Conservation (phyloP, 139 green algal genomes). For the Picochlorum sp. region DNA sequence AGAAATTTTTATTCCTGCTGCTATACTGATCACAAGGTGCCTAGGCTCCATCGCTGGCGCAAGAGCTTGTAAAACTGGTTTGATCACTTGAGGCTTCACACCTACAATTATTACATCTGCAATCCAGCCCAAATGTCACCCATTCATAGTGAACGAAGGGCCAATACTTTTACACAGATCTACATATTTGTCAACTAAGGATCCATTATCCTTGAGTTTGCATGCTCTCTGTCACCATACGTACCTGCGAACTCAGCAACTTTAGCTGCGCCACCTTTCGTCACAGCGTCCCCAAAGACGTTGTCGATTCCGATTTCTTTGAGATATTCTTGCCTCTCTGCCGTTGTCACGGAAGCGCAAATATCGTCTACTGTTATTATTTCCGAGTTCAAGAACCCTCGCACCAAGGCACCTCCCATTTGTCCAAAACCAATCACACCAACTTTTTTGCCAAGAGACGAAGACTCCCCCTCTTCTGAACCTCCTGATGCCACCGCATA, state of each 20-base stretch:
- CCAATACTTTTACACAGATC: no score
- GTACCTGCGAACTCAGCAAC: not conserved
- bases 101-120: slow-evolving; percentile 12
- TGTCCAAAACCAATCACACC: slow-evolving; percentile 42
- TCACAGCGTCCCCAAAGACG: slow-evolving; percentile 6
- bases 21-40: slow-evolving; percentile 79
- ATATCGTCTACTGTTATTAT: slow-evolving; percentile 7
- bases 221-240: not conserved
- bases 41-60: slow-evolving; percentile 33
- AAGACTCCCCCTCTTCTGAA: no score
- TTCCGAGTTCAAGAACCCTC: slow-evolving; percentile 34
- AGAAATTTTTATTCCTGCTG: slow-evolving; percentile 71
- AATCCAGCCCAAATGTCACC: no score
- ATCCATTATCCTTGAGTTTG: no score
- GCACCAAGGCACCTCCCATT: slow-evolving; percentile 56
- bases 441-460: no score
- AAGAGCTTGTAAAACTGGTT: slow-evolving; percentile 35
- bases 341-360: not conserved
- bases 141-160: no score
- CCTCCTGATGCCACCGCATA: no score
- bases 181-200: no score
- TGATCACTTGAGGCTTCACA: slow-evolving; percentile 84
- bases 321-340: slow-evolving; percentile 14
- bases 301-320: slow-evolving; percentile 15
- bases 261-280: not conserved